A percentile compares a stretch with the other conserved stretches of the same genome.
Evolutionary conservation across 768 basidiomycete species (phyloP).

Genomic region (Auricularia auricula-judae): DNA sequence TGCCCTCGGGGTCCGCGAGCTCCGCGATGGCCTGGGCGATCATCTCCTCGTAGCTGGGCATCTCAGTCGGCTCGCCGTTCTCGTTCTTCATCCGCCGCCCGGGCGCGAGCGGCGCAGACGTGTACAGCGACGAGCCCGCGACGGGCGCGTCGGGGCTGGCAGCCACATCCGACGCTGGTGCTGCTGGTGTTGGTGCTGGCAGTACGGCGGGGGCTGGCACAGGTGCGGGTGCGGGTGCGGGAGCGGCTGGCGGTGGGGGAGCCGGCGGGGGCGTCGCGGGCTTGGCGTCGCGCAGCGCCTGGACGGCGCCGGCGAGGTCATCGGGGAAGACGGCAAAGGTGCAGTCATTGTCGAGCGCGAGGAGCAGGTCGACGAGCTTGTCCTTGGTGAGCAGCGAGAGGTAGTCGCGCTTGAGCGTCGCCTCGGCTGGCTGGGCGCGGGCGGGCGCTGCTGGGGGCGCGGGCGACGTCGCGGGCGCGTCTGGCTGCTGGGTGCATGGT

Average conservation of each 20-base stretch:
- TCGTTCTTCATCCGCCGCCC: slow-evolving; percentile 6
- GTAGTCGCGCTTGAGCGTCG: slow-evolving; percentile 63
- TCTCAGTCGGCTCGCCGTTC: slow-evolving; percentile 30
- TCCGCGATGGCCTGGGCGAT: slow-evolving; percentile 69
- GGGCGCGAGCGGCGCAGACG: slow-evolving; percentile 9
- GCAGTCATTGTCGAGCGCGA: slow-evolving; percentile 39
- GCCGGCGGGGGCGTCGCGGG: slow-evolving; percentile 12
- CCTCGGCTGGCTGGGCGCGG: slow-evolving; percentile 13
- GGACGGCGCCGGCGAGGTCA: slow-evolving; percentile 51
- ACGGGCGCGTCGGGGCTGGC: slow-evolving; percentile 11
- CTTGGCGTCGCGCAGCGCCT: slow-evolving; percentile 34
- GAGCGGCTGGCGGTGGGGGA: slow-evolving; percentile 12
- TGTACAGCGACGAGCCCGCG: slow-evolving; percentile 15
- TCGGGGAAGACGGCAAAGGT: slow-evolving; percentile 49
- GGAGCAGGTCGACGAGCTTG: slow-evolving; percentile 63
- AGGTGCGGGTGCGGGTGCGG: slow-evolving; percentile 10
- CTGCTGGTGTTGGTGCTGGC: slow-evolving; percentile 13
- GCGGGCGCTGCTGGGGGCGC: neutral
- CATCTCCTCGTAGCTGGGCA: slow-evolving; percentile 89
- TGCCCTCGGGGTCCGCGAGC: slow-evolving; percentile 59
- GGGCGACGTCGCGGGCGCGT: neutral
- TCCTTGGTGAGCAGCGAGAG: slow-evolving; percentile 52
- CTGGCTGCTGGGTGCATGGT: neutral
- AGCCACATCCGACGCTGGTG: slow-evolving; percentile 13
- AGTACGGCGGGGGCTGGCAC: neutral